Percentiles rank a stretch among this genome's conserved stretches.
These are phyloP conservation scores for Pleodorina starrii DNA, from an alignment of 139 green algal genomes.

Conservation along the genomic window DNA sequence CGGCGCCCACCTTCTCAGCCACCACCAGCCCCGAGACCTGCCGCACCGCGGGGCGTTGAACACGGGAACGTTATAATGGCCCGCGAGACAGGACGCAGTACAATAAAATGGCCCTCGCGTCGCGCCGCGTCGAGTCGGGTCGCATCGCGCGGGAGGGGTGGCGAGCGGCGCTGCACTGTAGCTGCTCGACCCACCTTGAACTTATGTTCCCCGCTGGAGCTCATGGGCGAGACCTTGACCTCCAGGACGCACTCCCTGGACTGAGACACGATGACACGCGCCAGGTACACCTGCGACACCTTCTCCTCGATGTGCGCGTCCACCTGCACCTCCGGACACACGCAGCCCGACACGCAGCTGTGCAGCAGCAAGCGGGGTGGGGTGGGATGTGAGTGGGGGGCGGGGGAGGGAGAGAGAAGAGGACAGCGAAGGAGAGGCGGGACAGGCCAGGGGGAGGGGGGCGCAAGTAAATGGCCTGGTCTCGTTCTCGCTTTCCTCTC, in stretches of 20 bases:
- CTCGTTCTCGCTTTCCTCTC: no score
- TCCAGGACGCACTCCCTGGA: slow-evolving; percentile 10
- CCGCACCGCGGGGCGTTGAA: no score
- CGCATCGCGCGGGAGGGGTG: no score
- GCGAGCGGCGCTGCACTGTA: no score
- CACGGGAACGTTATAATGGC: no score
- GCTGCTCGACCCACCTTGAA: slow-evolving; percentile 50
- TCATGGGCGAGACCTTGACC: background rate
- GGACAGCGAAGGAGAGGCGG: background rate
- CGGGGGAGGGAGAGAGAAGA: background rate
- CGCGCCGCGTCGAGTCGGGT: no score
- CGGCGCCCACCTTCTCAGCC: background rate
- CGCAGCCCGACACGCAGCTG: slow-evolving; percentile 45
- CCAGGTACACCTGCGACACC: slow-evolving; percentile 34
- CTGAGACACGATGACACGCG: background rate
- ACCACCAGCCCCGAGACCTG: slow-evolving; percentile 41
- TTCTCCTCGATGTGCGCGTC: slow-evolving; percentile 17
- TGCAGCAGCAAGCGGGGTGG: background rate
- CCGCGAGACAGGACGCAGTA: no score
- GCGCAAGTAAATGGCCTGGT: no score
- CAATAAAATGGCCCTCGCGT: no score
- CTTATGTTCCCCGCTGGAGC: slow-evolving; percentile 27
- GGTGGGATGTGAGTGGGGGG: background rate
- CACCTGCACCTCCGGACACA: background rate
- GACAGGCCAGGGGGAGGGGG: no score